Conservation (phyloP, 768 basidiomycete genomes). For the Zangia roseola region DNA sequence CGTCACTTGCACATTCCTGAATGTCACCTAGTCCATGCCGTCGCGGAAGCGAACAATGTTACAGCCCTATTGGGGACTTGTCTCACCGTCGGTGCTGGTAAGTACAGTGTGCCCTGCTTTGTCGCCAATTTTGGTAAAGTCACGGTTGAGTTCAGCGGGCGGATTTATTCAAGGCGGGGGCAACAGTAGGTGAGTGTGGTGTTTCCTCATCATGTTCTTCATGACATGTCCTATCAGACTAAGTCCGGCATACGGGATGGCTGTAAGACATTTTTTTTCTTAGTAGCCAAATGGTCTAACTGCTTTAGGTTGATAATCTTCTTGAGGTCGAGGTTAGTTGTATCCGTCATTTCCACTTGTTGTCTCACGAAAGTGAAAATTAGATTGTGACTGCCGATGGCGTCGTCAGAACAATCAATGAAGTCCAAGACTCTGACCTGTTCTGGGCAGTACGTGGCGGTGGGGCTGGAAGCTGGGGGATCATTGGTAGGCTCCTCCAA, state of each 20-base stretch:
- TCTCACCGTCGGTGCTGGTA: conserved; percentile 19
- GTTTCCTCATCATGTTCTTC: neutral
- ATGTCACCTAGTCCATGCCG: conserved; percentile 7
- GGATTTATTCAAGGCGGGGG: conserved; percentile 52
- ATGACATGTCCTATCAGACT: conserved; percentile 1
- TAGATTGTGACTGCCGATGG: conserved; percentile 44
- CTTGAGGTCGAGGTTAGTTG: conserved; percentile 37
- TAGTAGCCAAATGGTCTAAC: neutral
- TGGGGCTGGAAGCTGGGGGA: conserved; percentile 49
- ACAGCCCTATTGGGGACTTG: conserved; percentile 18
- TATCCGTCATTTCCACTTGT: neutral
- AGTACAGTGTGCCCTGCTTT: neutral
- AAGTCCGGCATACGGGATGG: conserved; percentile 19
- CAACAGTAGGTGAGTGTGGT: conserved; percentile 31
- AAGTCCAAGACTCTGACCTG: conserved; percentile 40
- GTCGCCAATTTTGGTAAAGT: neutral
- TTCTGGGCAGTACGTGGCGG: conserved; percentile 56
- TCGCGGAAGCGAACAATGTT: conserved; percentile 9
- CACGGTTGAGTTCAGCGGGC: conserved; percentile 18
- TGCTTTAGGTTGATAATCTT: conserved; percentile 41
- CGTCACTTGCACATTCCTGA: neutral
- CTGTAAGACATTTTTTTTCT: neutral
- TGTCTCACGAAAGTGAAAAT: neutral
- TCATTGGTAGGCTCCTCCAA: conserved; percentile 30
- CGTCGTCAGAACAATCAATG: conserved; percentile 38